Evolutionary conservation across 2,329 filamentous ascomycete species (phyloP).

Genomic region (Pyrenophora teres): DNA sequence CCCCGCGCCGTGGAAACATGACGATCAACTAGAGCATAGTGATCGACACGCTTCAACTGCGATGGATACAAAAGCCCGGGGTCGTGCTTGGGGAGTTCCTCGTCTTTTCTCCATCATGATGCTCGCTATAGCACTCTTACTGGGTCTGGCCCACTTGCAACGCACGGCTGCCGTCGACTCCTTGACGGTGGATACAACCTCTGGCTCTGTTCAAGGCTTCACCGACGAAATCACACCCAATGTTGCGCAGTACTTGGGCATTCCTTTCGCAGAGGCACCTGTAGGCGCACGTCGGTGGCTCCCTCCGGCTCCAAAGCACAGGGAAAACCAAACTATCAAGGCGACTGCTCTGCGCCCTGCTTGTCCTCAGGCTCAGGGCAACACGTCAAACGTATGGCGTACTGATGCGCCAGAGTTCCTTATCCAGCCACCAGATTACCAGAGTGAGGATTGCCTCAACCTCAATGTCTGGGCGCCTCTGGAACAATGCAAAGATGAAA

Average conservation of each 20-base stretch:
- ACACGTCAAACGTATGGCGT: constrained; percentile 26
- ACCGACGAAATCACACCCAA: constrained; percentile 42
- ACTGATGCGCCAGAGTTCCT: constrained; percentile 34
- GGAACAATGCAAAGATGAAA: constrained; percentile 2
- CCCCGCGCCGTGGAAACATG: no score
- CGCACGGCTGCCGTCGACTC: constrained; percentile 18
- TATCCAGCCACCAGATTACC: constrained; percentile 22
- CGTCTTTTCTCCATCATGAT: neutral
- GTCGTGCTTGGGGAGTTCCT: neutral
- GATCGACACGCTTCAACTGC: no score
- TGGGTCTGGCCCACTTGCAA: constrained; percentile 9
- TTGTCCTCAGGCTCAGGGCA: constrained; percentile 34
- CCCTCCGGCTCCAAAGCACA: constrained; percentile 32
- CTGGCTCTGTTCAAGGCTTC: constrained; percentile 39
- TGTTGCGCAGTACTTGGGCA: constrained; percentile 47
- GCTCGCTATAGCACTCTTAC: constrained; percentile 3
- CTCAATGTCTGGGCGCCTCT: constrained; percentile 54
- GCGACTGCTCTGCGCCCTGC: constrained; percentile 33
- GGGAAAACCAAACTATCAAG: constrained; percentile 28
- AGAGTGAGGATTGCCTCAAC: constrained; percentile 54
- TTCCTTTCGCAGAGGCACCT: constrained; percentile 47
- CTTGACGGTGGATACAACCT: constrained; percentile 31
- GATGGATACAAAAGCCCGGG: neutral
- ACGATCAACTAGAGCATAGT: no score
- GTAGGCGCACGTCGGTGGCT: constrained; percentile 41